Evolutionary conservation across 805 yeast genomes (phyloP).

Genomic region (Teunomyces gatunensis): DNA sequence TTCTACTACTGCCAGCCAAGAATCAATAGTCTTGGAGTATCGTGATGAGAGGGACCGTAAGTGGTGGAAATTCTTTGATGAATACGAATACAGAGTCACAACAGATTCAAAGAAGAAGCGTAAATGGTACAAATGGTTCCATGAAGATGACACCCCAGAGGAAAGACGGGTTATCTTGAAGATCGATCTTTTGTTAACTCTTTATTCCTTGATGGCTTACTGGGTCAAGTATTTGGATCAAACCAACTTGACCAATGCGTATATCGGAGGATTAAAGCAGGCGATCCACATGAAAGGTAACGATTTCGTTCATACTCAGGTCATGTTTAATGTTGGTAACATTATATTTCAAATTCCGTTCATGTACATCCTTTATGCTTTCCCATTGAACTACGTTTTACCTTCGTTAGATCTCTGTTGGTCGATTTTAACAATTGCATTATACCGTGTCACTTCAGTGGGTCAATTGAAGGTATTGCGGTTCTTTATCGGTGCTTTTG

Average conservation of each 20-base stretch:
- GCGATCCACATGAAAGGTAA: slow-evolving; percentile 58
- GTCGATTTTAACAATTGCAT: slow-evolving; percentile 62
- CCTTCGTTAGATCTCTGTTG: slow-evolving; percentile 62
- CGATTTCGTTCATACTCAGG: slow-evolving; percentile 59
- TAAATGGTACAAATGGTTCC: slow-evolving; percentile 57
- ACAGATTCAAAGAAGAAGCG: slow-evolving; percentile 30
- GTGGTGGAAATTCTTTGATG: slow-evolving; percentile 54
- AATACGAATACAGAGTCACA: slow-evolving; percentile 54
- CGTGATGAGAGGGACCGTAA: slow-evolving; percentile 53
- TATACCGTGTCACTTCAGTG: slow-evolving; percentile 49
- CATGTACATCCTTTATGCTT: slow-evolving; percentile 53
- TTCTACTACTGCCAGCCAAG: slow-evolving; percentile 1
- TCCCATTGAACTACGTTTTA: slow-evolving; percentile 52
- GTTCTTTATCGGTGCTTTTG: slow-evolving; percentile 67
- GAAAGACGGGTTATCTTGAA: slow-evolving; percentile 30
- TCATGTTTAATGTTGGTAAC: slow-evolving; percentile 57
- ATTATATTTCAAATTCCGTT: slow-evolving; percentile 63
- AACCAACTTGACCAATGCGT: slow-evolving; percentile 61
- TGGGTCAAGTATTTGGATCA: slow-evolving; percentile 69
- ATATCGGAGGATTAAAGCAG: slow-evolving; percentile 60
- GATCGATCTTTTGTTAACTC: slow-evolving; percentile 30
- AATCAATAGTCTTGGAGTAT: slow-evolving; percentile 28
- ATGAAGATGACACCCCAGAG: slow-evolving; percentile 44
- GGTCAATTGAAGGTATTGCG: slow-evolving; percentile 58
- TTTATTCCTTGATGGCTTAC: slow-evolving; percentile 42